Conservation (phyloP, 768 basidiomycete genomes). For the Lentinula sp. region DNA sequence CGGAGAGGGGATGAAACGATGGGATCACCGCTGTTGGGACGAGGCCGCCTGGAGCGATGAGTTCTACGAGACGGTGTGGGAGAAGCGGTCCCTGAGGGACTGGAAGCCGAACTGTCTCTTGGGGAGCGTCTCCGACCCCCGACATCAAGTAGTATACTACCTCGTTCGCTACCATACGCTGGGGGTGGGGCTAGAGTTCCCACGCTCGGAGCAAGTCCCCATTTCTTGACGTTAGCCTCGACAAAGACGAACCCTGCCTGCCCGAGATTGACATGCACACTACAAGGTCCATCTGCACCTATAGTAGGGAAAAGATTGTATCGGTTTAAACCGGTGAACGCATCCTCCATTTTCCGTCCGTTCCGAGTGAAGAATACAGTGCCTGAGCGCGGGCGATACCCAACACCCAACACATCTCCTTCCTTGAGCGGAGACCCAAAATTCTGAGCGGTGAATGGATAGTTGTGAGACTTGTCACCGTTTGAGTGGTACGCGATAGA, state of each 20-base stretch:
- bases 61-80: slow-evolving; percentile 41
- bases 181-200: slow-evolving; percentile 97
- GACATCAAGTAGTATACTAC: slow-evolving; percentile 91
- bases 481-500: slow-evolving; percentile 95
- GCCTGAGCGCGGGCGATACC: slow-evolving; percentile 92
- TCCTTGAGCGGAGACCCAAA: slow-evolving; percentile 85
- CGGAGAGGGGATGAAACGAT: slow-evolving; percentile 65
- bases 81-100: slow-evolving; percentile 38
- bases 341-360: slow-evolving; percentile 94
- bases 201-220: slow-evolving; percentile 96
- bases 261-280: slow-evolving; percentile 94
- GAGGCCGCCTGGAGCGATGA: slow-evolving; percentile 57
- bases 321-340: slow-evolving; percentile 81
- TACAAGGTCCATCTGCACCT: slow-evolving; percentile 94
- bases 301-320: slow-evolving; percentile 97
- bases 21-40: slow-evolving; percentile 33
- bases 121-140: slow-evolving; percentile 51
- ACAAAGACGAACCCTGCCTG: slow-evolving; percentile 99
- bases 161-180: slow-evolving; percentile 95
- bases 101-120: slow-evolving; percentile 33
- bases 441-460: slow-evolving; percentile 82
- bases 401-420: slow-evolving; percentile 93
- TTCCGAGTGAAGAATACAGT: slow-evolving; percentile 99
- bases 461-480: slow-evolving; percentile 97
- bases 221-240: slow-evolving; percentile 99